A percentile compares a stretch with the other conserved stretches of the same genome.
phyloP scores from a whole-genome alignment of 257 asterid genomes.

The Solanum medicagineum region DNA sequence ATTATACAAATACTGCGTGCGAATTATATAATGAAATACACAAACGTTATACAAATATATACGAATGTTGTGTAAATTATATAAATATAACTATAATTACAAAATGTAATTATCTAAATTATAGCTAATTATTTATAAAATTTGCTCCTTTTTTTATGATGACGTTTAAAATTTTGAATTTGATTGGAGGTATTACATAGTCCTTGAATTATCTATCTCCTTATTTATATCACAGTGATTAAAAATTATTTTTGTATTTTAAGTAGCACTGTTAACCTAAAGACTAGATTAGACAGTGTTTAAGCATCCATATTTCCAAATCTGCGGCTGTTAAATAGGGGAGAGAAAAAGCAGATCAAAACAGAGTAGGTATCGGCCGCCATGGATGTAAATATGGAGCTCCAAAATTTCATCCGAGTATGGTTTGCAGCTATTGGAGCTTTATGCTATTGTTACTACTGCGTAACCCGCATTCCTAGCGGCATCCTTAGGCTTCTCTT shows the following conservation, averaged over 20 bases:
- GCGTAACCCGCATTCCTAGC: constrained; percentile 22
- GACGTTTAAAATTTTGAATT: too few relatives aligned
- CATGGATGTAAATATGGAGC: constrained; percentile 1
- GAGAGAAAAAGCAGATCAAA: background rate
- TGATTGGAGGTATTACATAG: too few relatives aligned
- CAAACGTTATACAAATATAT: too few relatives aligned
- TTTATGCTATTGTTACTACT: constrained; percentile 27
- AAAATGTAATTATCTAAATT: too few relatives aligned
- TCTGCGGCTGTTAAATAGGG: background rate
- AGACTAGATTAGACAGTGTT: background rate
- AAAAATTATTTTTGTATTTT: background rate
- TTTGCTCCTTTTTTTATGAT: too few relatives aligned
- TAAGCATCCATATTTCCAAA: background rate
- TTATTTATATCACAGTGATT: too few relatives aligned
- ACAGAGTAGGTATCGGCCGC: background rate
- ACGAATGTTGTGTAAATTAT: too few relatives aligned
- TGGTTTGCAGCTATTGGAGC: constrained; percentile 13
- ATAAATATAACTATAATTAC: too few relatives aligned
- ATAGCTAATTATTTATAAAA: too few relatives aligned
- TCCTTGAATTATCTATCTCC: too few relatives aligned
- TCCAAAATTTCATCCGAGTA: constrained; percentile 13
- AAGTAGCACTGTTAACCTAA: background rate
- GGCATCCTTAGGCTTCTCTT: constrained; percentile 35
- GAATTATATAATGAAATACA: too few relatives aligned
- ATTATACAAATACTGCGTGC: too few relatives aligned